Evolutionary conservation across 768 basidiomycete species (phyloP).

Genomic region (Exsudoporus frostii): DNA sequence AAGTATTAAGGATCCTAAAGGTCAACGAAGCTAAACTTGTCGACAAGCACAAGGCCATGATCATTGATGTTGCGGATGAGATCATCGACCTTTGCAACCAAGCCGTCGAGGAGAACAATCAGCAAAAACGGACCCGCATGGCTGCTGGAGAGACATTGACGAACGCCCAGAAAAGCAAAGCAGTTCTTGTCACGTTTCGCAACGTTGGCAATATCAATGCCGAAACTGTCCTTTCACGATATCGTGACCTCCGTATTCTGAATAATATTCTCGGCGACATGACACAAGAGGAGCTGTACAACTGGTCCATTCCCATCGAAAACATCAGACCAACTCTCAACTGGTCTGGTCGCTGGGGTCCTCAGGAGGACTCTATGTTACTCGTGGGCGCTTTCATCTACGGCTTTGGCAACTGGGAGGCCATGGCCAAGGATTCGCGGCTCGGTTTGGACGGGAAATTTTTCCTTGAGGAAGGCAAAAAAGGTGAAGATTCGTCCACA

Average conservation of each 20-base stretch:
- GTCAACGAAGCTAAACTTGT: slow-evolving; percentile 86
- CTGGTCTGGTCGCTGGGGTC: slow-evolving; percentile 95
- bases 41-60: slow-evolving; percentile 91
- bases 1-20: slow-evolving; percentile 38
- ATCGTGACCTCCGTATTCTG: slow-evolving; percentile 85
- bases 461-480: slow-evolving; percentile 97
- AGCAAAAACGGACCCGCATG: slow-evolving; percentile 70
- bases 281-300: slow-evolving; percentile 61
- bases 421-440: slow-evolving; percentile 83
- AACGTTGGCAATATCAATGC: slow-evolving; percentile 95
- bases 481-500: slow-evolving; percentile 78
- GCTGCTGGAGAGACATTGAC: slow-evolving; percentile 86
- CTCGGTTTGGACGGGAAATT: slow-evolving; percentile 89
- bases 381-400: slow-evolving; percentile 90
- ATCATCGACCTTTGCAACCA: slow-evolving; percentile 82
- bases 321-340: slow-evolving; percentile 91
- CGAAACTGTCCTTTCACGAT: slow-evolving; percentile 89
- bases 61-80: slow-evolving; percentile 88
- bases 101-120: slow-evolving; percentile 82
- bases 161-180: slow-evolving; percentile 95
- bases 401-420: slow-evolving; percentile 97
- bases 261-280: slow-evolving; percentile 73
- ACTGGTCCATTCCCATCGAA: slow-evolving; percentile 88
- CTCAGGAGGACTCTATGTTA: slow-evolving; percentile 90
- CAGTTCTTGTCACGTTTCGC: slow-evolving; percentile 87